Conservation (phyloP, 345 rosid genomes). For the Linum lewisii region DNA sequence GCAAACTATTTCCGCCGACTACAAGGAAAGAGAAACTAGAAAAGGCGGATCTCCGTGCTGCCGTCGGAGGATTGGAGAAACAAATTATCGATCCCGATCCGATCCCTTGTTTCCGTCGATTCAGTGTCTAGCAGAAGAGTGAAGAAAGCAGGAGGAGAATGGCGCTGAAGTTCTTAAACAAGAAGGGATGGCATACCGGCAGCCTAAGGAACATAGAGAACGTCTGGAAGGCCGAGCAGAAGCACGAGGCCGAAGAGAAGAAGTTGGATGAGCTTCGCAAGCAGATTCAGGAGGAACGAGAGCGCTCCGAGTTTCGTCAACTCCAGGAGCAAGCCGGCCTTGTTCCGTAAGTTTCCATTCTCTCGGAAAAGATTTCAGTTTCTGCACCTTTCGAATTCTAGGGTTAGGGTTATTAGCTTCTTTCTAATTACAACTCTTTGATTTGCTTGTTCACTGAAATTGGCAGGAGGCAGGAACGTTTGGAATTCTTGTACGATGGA, state of each 20-base stretch:
- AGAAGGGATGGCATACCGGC: constrained; percentile 99
- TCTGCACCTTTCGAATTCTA: neutral
- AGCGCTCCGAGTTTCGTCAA: constrained; percentile 77
- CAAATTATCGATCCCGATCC: neutral
- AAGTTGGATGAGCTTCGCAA: constrained; percentile 91
- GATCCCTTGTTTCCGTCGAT: neutral
- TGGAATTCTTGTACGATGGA: constrained; percentile 85
- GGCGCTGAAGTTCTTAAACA: constrained; percentile 96
- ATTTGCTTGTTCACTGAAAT: constrained; percentile 6
- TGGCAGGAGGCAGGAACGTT: constrained; percentile 83
- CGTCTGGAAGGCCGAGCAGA: constrained; percentile 99
- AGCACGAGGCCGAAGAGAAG: constrained; percentile 89
- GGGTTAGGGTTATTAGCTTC: constrained; percentile 18
- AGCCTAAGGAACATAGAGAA: constrained; percentile 90
- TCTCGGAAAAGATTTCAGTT: neutral
- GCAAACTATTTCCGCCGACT: too few species aligned
- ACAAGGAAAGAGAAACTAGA: too few species aligned
- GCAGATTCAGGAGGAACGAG: constrained; percentile 86
- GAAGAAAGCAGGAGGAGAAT: constrained; percentile 16
- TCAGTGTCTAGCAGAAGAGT: neutral
- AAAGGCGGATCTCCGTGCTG: too few species aligned
- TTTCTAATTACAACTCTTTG: neutral
- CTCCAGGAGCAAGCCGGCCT: constrained; percentile 96
- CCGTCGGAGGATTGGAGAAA: neutral
- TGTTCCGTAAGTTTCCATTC: constrained; percentile 45